These are phyloP conservation scores for Tetraselmis striata DNA, from an alignment of 139 green algal species.

Conservation along the genomic window DNA sequence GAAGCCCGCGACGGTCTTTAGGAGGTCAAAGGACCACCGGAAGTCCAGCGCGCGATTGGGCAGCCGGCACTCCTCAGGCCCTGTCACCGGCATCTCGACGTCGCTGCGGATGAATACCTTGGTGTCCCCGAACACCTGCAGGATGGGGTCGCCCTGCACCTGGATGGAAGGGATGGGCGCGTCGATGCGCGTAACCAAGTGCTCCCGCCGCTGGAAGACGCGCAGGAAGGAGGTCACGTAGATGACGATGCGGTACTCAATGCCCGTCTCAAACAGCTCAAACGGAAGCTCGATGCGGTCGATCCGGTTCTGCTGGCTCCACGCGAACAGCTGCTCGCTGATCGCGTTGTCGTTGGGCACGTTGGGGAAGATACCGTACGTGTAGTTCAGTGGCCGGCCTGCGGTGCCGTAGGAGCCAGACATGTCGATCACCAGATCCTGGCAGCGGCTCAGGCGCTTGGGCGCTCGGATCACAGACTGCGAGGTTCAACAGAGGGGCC, in stretches of 20 bases:
- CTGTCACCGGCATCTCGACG: constrained; percentile 2
- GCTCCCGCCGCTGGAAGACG: neutral
- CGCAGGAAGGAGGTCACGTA: constrained; percentile 16
- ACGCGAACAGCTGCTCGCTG: constrained; percentile 1
- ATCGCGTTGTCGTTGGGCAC: constrained; percentile 21
- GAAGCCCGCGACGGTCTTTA: constrained; percentile 1
- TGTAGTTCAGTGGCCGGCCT: constrained; percentile 13
- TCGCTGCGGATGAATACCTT: constrained; percentile 3
- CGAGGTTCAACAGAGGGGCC: no score
- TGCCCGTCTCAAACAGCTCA: constrained; percentile 1
- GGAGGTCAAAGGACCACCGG: constrained; percentile 12
- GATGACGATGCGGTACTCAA: constrained; percentile 18
- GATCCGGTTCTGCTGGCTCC: neutral
- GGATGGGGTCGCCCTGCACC: constrained; percentile 13
- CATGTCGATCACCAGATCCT: constrained; percentile 18
- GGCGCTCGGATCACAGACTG: constrained; percentile 7
- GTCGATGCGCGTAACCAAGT: neutral
- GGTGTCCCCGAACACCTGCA: constrained; percentile 2
- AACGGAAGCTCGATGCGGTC: neutral
- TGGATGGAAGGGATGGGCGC: neutral
- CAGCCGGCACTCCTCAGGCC: constrained; percentile 1
- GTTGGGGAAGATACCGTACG: constrained; percentile 21
- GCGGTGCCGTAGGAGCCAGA: constrained; percentile 18
- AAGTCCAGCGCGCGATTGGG: constrained; percentile 6
- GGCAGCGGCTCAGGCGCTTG: constrained; percentile 10